Percentiles rank a stretch among this genome's conserved stretches.
Conservation (phyloP, 176 grass and related monocot species). For the Chloris gayana region DNA sequence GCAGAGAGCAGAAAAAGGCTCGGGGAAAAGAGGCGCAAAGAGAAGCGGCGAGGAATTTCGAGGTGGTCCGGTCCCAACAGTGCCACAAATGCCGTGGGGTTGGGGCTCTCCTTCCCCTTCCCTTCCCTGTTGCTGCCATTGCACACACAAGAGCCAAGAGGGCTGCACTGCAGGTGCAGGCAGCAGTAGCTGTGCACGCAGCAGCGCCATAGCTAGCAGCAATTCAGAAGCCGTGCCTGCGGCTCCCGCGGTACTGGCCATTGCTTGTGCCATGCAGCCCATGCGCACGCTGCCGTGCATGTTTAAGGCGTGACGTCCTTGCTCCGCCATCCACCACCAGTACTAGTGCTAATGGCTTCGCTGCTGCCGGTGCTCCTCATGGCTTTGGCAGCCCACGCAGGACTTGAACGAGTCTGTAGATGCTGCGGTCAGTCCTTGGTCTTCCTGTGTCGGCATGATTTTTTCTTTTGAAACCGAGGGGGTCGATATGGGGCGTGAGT, state of each 20-base stretch:
- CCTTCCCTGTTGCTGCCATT: neutral
- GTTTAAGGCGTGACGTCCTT: conserved; percentile 1
- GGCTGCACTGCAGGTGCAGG: too few relatives aligned
- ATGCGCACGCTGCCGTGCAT: conserved; percentile 1
- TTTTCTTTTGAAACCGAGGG: neutral
- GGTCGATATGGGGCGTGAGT: conserved; percentile 11
- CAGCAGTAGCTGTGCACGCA: neutral
- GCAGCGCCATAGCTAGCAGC: neutral
- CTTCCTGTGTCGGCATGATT: conserved; percentile 18
- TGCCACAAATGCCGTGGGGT: conserved; percentile 9
- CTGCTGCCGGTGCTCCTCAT: neutral
- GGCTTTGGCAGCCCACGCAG: neutral
- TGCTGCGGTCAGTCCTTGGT: neutral
- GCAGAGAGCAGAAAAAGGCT: neutral
- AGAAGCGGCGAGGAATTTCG: too few relatives aligned
- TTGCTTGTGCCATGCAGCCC: neutral
- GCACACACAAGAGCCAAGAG: neutral
- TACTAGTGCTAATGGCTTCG: neutral
- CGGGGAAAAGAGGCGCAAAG: too few relatives aligned
- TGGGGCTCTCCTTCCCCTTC: too few relatives aligned
- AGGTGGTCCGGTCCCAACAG: neutral
- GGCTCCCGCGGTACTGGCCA: neutral
- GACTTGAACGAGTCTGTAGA: too few relatives aligned
- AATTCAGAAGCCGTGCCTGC: neutral
- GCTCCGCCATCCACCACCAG: neutral